Base-by-base conservation (phyloP, 441 rosid genomes). In the Raphanus hybrid region DNA sequence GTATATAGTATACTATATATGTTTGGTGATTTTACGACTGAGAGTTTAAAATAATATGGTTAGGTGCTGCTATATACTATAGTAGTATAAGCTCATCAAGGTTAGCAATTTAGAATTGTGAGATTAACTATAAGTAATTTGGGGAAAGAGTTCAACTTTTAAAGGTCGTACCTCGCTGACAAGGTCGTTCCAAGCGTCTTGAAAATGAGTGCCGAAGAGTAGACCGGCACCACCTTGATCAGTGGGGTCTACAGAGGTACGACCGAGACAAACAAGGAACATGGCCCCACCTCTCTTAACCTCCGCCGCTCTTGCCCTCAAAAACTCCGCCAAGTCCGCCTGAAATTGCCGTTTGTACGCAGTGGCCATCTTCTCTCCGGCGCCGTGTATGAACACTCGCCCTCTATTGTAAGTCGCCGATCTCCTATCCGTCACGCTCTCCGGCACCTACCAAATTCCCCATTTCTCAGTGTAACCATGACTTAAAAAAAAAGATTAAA, bases 101-200 rank as follows among this genome's bases (percentile, higher is more conserved):
- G 78, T 59, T 59, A 60, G 6, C 43, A 67, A 16, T 16, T 23
- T 23, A 23, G 39, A 58, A 9, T 20, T 58, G n/a, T 20, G 32
- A 58, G 32, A 58, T 58, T 58, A 8, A 16, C 2, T 54, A 0
- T 52, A 57, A 57, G 60, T 57, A 50, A 14, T 48, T 4, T n/a
- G 54, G 54, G 2, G 54, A 2, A n/a, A 48, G 54, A 48, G 11
- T 2, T 15, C 11, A 12, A 12, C 7, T 35, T 5, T 35, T 45
- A 45, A 45, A 45, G 52, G 14, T 45, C 6, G 69, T 88, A 95
- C 99, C 97, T 92, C 96, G 67, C 83, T 90, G 86, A 94, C 98
- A 80, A 94, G 97, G 82, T 94, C 98, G 81, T 92, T 88, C 99
- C 99, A 94, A 20, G 99, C 97, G 84, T 94, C 97, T 84, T 94